Percentiles rank a stretch among this genome's conserved stretches.
Conservation (phyloP, 1,284 basidiomycete species). For the Ceratobasidium papillatum region DNA sequence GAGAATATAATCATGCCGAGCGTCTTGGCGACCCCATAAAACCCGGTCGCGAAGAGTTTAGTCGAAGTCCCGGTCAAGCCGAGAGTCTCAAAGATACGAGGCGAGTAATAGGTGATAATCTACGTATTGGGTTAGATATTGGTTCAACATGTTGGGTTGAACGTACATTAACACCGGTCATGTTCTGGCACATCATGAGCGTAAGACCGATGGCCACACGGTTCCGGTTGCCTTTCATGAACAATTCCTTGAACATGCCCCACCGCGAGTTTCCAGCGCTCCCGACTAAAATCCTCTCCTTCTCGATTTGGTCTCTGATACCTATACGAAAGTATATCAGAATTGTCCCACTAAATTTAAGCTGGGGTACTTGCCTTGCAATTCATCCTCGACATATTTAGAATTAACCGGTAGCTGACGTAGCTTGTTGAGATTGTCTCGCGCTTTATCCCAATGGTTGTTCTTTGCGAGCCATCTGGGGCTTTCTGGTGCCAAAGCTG, state of each 20-base stretch:
- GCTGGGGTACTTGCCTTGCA: background rate
- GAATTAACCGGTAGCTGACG: conserved; percentile 48
- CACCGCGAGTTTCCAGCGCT: conserved; percentile 46
- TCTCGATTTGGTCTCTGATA: conserved; percentile 43
- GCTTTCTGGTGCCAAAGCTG: conserved; percentile 48
- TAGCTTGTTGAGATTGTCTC: conserved; percentile 46
- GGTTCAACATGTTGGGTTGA: background rate
- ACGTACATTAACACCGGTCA: conserved; percentile 47
- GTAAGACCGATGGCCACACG: conserved; percentile 47
- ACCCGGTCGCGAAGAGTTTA: conserved; percentile 51
- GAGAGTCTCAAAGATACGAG: conserved; percentile 52
- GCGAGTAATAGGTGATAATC: conserved; percentile 49
- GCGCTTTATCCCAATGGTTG: conserved; percentile 47
- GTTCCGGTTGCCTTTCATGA: conserved; percentile 47
- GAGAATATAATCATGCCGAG: conserved; percentile 48
- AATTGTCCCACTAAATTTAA: conserved; percentile 8
- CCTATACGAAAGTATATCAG: conserved; percentile 37
- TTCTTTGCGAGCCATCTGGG: conserved; percentile 50
- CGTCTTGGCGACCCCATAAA: conserved; percentile 55
- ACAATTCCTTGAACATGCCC: conserved; percentile 47
- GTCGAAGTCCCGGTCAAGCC: conserved; percentile 50
- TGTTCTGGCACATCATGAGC: conserved; percentile 51
- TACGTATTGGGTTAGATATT: conserved; percentile 44
- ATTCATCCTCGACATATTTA: conserved; percentile 46
- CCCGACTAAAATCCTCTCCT: conserved; percentile 46